Percentiles rank a stretch among this genome's conserved stretches.
Evolutionary conservation across 768 basidiomycete species (phyloP).

Genomic region (Sistotremastrum suecicum): DNA sequence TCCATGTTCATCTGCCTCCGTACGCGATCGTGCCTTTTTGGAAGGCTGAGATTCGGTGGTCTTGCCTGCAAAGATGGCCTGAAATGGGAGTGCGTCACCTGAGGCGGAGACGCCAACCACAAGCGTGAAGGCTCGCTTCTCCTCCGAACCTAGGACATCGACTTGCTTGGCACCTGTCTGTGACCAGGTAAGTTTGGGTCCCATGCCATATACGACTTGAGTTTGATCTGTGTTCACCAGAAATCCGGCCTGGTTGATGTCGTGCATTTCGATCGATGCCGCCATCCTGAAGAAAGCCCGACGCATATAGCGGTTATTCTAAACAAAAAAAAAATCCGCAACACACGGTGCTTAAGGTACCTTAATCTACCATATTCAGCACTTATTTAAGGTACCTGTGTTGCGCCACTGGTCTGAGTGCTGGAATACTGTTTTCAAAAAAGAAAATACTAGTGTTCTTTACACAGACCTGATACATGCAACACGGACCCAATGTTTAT

Average conservation of each 20-base stretch:
- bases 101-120: conserved; percentile 17
- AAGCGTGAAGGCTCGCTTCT: conserved; percentile 30
- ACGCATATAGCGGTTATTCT: too few relatives aligned
- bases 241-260: conserved; percentile 13
- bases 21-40: conserved; percentile 2
- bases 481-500: too few relatives aligned
- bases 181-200: conserved; percentile 17
- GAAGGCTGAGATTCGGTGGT: conserved; percentile 14
- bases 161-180: conserved; percentile 22
- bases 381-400: too few relatives aligned
- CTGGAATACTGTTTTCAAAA: too few relatives aligned
- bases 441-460: too few relatives aligned
- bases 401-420: too few relatives aligned
- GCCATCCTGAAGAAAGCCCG: conserved; percentile 13
- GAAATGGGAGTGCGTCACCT: conserved; percentile 22
- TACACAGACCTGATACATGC: too few relatives aligned
- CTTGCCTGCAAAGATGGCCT: conserved; percentile 22
- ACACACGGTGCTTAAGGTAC: too few relatives aligned
- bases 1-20: conserved; percentile 11
- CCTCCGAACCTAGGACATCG: conserved; percentile 18
- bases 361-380: too few relatives aligned
- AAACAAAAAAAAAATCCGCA: too few relatives aligned
- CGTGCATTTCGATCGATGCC: conserved; percentile 13
- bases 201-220: conserved; percentile 15
- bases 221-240: conserved; percentile 25